Percentiles rank a stretch among this genome's conserved stretches.
Conservation (phyloP, 164 flowering plant species). For the Liriodendron chinense region DNA sequence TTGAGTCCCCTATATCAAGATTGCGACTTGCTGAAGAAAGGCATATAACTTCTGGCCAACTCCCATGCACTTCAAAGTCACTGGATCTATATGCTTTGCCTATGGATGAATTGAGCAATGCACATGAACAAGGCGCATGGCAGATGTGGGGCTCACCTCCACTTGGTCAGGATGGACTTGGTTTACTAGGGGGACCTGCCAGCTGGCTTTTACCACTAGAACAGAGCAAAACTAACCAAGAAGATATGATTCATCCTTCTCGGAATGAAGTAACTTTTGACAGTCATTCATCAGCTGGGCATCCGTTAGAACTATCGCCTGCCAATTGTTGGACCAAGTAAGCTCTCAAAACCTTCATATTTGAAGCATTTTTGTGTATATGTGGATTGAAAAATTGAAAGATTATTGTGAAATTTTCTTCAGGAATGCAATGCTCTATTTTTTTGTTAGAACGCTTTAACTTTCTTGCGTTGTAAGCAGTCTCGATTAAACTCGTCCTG, state of each 20-base stretch:
- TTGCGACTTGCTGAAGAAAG: constrained; percentile 56
- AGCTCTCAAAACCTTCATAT: constrained; percentile 23
- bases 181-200: constrained; percentile 56
- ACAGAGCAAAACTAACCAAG: constrained; percentile 41
- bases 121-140: constrained; percentile 45
- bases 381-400: not conserved
- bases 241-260: constrained; percentile 39
- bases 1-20: constrained; percentile 86
- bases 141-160: constrained; percentile 90
- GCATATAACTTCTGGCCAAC: constrained; percentile 29
- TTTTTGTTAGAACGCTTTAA: too few species aligned
- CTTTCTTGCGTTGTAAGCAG: not conserved
- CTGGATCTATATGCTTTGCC: constrained; percentile 35
- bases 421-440: not conserved
- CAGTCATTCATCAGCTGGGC: constrained; percentile 40
- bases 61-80: constrained; percentile 30
- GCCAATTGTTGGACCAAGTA: constrained; percentile 71
- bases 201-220: constrained; percentile 68
- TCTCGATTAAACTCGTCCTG: too few species aligned
- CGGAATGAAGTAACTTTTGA: constrained; percentile 46
- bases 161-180: constrained; percentile 75
- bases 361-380: not conserved
- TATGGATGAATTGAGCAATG: constrained; percentile 28
- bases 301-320: constrained; percentile 46
- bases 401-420: not conserved